Evolutionary conservation across 75 land plant genomes (phyloP), one percentile per base, ranked within the genome.

Genomic region (Adiantum capillusveneris): DNA sequence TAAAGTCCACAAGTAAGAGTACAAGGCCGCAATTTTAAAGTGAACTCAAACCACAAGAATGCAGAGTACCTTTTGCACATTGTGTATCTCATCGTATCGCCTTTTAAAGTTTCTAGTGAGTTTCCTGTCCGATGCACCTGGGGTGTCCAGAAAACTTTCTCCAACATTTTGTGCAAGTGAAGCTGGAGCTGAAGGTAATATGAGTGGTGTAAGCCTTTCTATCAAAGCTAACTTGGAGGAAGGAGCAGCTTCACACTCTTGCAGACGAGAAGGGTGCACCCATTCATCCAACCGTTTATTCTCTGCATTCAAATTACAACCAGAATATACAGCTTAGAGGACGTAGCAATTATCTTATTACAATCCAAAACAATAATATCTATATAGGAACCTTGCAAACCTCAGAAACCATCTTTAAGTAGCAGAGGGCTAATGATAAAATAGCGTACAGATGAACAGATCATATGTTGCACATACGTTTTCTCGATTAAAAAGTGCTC

Each of bases 251-350:
- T 75, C 76, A 57, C 60, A 60, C 27, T 66, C 66, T 50, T 49
- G 57, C 12, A 76, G 19, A 2, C 79, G 77, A 30, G 77, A 42
- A 25, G 59, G 37, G 30, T 70, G 53, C 11, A 66, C 41, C 79
- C 79, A 76, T 65, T 76, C 79, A 65, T 76, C 79, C 39, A 76
- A 39, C 24, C 79, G 36, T 45, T 73, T 76, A 51, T 76, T 76
- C 24, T 73, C 79, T 76, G 36, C 46, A 65, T 26, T 14, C 11
- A 69, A 29, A 51, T 25, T 24, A 2, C 24, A 54, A 21, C 29
- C 9, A 9, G 3, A 3, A 3, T 3, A 9, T 34, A 34, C 3
- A 34, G 9, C 3, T 34, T 34, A 34, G 9, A 34, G 37, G 9
- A 5, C 3, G 37, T 9, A 34, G 9, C 37, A 34, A 34, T 9